Percentiles rank a stretch among this genome's conserved stretches.
These are phyloP conservation scores for Pestalotiopsis sp. DNA, from an alignment of 2,329 filamentous ascomycete species.

Conservation along the genomic window DNA sequence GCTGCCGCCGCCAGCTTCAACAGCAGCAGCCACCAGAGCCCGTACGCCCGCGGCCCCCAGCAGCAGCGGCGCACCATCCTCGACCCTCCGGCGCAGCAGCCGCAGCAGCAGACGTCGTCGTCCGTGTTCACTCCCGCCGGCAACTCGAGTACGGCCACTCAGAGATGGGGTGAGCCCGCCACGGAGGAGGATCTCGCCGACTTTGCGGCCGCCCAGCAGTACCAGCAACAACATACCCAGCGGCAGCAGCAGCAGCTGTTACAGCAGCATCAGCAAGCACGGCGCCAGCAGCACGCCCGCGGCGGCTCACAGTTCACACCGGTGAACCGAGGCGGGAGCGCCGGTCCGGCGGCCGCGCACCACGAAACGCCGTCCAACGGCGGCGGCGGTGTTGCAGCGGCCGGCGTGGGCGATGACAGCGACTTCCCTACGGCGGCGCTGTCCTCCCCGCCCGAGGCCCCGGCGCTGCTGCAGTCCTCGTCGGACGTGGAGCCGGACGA, in stretches of 20 bases:
- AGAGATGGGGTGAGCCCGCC: not conserved
- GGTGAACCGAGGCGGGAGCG: not conserved
- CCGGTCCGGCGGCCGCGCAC: not conserved
- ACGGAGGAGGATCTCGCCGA: not conserved
- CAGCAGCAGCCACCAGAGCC: not conserved
- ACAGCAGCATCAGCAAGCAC: conserved; percentile 4
- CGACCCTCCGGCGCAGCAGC: conserved; percentile 1
- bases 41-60: not conserved
- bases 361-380: not conserved
- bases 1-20: not conserved
- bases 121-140: not conserved
- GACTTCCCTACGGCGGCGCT: conserved; percentile 1
- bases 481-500: conserved; percentile 14
- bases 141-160: not conserved
- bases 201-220: not conserved
- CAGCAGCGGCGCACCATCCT: conserved; percentile 3
- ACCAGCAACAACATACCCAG: not conserved
- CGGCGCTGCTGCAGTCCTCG: conserved; percentile 19
- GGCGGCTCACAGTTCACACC: not conserved
- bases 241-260: conserved; percentile 1
- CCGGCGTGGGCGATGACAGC: conserved; percentile 3
- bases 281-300: not conserved
- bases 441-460: conserved; percentile 14
- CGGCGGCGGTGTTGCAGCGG: not conserved
- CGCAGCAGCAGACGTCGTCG: not conserved